Evolutionary conservation across 106 monocot species (phyloP).

Genomic region (Acorus calamus): DNA sequence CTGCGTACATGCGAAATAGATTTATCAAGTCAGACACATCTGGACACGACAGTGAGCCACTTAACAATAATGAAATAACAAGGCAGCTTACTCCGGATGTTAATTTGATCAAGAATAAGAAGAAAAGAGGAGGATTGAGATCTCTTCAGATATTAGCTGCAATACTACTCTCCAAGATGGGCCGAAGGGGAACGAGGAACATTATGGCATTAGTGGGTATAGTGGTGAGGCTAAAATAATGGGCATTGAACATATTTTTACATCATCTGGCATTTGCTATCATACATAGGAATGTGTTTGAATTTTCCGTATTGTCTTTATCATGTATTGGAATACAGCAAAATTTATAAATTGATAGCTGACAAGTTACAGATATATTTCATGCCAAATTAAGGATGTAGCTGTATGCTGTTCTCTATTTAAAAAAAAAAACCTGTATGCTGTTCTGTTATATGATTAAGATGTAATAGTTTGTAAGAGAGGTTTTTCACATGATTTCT

Average conservation of each 20-base stretch:
- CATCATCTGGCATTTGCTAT: background rate
- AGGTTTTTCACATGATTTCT: too few relatives aligned
- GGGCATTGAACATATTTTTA: background rate
- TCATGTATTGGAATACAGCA: too few relatives aligned
- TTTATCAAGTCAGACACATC: conserved; percentile 11
- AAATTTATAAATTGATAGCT: too few relatives aligned
- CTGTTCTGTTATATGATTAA: too few relatives aligned
- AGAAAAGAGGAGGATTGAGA: conserved; percentile 41
- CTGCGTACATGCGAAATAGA: conserved; percentile 42
- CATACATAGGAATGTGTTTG: background rate
- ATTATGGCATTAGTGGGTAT: conserved; percentile 58
- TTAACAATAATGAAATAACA: conserved; percentile 6
- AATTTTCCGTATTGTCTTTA: too few relatives aligned
- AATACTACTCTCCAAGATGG: conserved; percentile 71
- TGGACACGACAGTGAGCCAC: conserved; percentile 1
- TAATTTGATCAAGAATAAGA: conserved; percentile 19
- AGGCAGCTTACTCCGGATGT: conserved; percentile 35
- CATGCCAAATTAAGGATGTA: too few relatives aligned
- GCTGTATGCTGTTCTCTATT: too few relatives aligned
- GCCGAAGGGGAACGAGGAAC: conserved; percentile 42
- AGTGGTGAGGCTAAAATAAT: conserved; percentile 32
- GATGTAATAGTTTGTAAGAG: too few relatives aligned
- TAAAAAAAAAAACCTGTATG: too few relatives aligned
- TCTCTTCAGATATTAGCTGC: conserved; percentile 78
- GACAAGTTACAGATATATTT: too few relatives aligned